Base-by-base conservation (phyloP, 1,284 basidiomycete genomes). In the Fomitopsis pinicola region DNA sequence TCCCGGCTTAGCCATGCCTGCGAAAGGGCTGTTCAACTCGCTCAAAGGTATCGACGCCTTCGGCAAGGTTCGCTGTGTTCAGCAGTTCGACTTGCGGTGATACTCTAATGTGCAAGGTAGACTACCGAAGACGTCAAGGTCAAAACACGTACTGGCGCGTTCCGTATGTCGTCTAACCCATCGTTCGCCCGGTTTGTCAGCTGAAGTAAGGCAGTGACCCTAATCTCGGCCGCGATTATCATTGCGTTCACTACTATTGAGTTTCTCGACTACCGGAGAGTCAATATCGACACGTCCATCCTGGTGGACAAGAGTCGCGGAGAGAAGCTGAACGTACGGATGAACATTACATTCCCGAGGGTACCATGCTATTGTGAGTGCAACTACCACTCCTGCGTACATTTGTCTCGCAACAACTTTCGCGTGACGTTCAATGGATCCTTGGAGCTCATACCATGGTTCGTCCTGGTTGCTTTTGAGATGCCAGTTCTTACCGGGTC, bases 121-220 rank as follows among this genome's bases (percentile, higher is more conserved):
- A 98, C 95, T 42, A 94, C 93, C 77, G 95, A 98, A 73, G 95
- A 98, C 82, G 95, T 98, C 66, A 97, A 97, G 80, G 92, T 98
- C 78, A 95, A 95, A 81, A 98, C 96, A 45, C 86, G 92, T 65
- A 95, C 93, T 44, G 95, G 95, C 67, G 95, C 94, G 69, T 80
- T 97, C 69, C 82, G 94, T 96, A 70, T 76, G 91, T 81, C 26
- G 50, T 57, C 46, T 59, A 44, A 12, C 48, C 12, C 48, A 50
- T 1, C 58, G 48, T 62, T 33, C n/a, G 45, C 40, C 53, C 38
- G 55, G 26, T 10, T n/a, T n/a, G n/a, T 15, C 19, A 17, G 30
- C 33, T 50, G 45, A 36, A 14, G 10, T 42, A 35, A n/a, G 59
- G 54, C 67, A 96, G 94, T 99, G 78, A 99, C 97, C 38, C 81